Base-by-base conservation (phyloP, 2,329 filamentous ascomycete species). In the Stemphylium beticola region DNA sequence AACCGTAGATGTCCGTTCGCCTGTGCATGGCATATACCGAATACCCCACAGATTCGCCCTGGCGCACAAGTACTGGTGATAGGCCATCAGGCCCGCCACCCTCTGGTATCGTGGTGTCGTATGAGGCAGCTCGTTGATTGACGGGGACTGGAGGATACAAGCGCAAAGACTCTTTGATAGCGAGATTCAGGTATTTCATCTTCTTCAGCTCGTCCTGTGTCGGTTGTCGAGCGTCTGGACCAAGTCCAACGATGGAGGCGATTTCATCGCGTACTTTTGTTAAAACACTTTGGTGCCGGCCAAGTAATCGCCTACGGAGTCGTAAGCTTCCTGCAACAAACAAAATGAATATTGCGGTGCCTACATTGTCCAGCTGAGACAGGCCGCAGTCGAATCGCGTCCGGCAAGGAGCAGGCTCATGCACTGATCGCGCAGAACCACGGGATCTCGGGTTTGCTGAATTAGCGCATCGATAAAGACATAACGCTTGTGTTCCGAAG, bases 391-490 rank as follows among this genome's bases (percentile, higher is more conserved):
- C n/a, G 92, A 96, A 73, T 96, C 93, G 37, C 90, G 83, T 9
- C 91, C 92, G 1, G 93, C 93, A 7, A 96, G 83, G 2, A 96
- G 83, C 15, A 96, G 85, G 41, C 89, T 87, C 6, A 95, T 82
- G 40, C 96, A 81, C 74, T 96, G 91, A 74, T 95, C 90, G 31
- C 92, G 89, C 10, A 96, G 82, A 2, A 92, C 84, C 44, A 82
- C 83, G 18, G 75, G 72, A 54, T 81, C 76, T 34, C 89, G 84
- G 0, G 91, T 96, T 75, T 90, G 91, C 42, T 84, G 82, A 36
- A 90, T 90, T 1, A 96, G 82, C 18, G 90, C 90, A 73, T 96
- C 89, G n/a, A 96, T 82, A 77, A 96, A 96, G 2, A 90, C 93
- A 73, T 93, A 92, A 47, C 62, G 61, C 39, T 52, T 45, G 49